Evolutionary conservation across 345 rosid species (phyloP).

Genomic region (Populus ilicifolia): DNA sequence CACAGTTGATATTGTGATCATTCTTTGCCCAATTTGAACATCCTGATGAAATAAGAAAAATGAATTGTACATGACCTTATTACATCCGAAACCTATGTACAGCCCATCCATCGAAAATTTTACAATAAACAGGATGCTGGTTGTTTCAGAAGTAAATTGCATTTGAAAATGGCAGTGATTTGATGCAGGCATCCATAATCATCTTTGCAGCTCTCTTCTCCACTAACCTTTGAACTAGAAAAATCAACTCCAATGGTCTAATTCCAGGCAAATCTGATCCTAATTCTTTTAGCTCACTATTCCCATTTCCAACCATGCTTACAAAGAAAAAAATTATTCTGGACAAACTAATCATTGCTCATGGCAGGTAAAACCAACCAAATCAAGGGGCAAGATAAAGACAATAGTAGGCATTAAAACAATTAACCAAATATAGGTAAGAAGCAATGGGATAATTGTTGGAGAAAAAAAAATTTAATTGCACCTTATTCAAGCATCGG

Average conservation of each 20-base stretch:
- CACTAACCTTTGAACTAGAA: neutral
- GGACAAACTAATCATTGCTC: too few species aligned
- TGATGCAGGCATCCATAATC: neutral
- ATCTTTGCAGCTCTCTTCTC: neutral
- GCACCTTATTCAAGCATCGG: slow-evolving; percentile 86
- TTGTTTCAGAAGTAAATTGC: neutral
- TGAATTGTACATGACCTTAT: slow-evolving; percentile 2
- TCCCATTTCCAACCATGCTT: neutral
- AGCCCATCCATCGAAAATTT: neutral
- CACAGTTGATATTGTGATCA: slow-evolving; percentile 94
- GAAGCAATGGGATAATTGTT: neutral
- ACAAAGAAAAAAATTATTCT: neutral
- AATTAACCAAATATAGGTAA: slow-evolving; percentile 2
- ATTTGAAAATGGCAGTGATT: neutral
- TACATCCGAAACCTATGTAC: neutral
- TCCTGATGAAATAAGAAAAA: slow-evolving; percentile 44
- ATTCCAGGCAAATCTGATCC: neutral
- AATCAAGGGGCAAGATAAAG: neutral
- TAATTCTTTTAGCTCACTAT: neutral
- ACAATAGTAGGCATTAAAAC: neutral
- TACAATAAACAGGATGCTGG: neutral
- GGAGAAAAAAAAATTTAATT: neutral
- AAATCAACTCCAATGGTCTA: neutral
- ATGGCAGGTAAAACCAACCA: neutral
- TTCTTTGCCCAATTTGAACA: slow-evolving; percentile 91